Percentiles rank a stretch among this genome's conserved stretches.
These are phyloP conservation scores for Amphirosellinia nigrospora DNA, from an alignment of 495 filamentous ascomycete species.

Conservation along the genomic window DNA sequence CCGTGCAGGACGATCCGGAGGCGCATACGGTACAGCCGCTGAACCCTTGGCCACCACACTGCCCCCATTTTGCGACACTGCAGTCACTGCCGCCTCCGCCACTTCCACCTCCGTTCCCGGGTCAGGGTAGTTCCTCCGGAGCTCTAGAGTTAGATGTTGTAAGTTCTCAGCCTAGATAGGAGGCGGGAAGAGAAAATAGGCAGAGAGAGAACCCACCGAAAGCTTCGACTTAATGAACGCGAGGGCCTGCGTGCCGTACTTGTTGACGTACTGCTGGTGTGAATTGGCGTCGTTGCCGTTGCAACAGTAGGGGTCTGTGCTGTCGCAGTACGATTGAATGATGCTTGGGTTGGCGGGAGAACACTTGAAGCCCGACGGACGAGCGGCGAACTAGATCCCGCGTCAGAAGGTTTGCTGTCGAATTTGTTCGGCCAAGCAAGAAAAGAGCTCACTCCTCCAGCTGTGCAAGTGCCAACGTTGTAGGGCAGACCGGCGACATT, in stretches of 20 bases:
- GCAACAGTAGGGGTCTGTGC: slow-evolving; percentile 68
- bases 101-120: too few species aligned
- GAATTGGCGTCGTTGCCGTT: slow-evolving; percentile 63
- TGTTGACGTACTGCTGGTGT: slow-evolving; percentile 65
- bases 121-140: background rate
- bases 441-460: slow-evolving; percentile 58
- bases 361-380: slow-evolving; percentile 61
- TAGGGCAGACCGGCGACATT: slow-evolving; percentile 60
- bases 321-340: slow-evolving; percentile 69
- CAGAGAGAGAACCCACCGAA: background rate
- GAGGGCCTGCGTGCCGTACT: slow-evolving; percentile 49
- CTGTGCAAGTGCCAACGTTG: slow-evolving; percentile 65
- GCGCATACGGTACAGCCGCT: slow-evolving; percentile 51
- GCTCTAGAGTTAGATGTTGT: background rate
- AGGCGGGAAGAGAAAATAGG: background rate
- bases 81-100: slow-evolving; percentile 16
- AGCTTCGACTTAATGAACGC: slow-evolving; percentile 44
- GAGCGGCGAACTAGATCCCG: slow-evolving; percentile 57
- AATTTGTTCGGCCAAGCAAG: background rate
- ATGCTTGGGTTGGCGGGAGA: slow-evolving; percentile 52
- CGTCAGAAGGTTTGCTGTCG: background rate
- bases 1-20: slow-evolving; percentile 49
- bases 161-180: background rate
- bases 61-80: slow-evolving; percentile 41
- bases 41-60: slow-evolving; percentile 57